Conservation (phyloP, 192 early-diverging fungal genomes). For the Entomortierella chlamydospora region DNA sequence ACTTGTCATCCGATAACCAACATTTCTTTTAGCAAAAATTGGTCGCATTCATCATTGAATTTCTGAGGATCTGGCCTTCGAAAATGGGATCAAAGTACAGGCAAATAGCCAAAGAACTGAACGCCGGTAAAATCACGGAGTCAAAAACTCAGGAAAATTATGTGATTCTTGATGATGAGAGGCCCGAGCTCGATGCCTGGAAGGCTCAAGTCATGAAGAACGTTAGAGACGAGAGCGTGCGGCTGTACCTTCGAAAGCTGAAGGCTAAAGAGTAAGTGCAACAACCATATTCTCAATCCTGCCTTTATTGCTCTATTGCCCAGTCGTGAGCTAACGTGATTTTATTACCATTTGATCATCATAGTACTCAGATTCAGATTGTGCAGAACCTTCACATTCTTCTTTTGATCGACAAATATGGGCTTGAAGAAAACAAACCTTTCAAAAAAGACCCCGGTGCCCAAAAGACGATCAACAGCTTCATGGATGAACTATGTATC, state of each 20-base stretch:
- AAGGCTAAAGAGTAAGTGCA: slow-evolving; percentile 48
- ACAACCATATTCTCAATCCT: background rate
- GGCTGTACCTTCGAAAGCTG: slow-evolving; percentile 12
- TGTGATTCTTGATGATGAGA: slow-evolving; percentile 42
- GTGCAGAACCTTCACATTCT: slow-evolving; percentile 47
- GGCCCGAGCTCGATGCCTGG: slow-evolving; percentile 37
- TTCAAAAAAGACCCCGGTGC: slow-evolving; percentile 54
- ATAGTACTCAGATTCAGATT: slow-evolving; percentile 49
- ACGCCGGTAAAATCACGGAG: slow-evolving; percentile 14
- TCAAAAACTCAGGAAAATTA: slow-evolving; percentile 34
- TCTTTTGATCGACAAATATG: slow-evolving; percentile 36
- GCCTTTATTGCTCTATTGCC: background rate
- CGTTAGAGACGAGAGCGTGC: slow-evolving; percentile 27
- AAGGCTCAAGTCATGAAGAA: slow-evolving; percentile 15
- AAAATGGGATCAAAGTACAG: slow-evolving; percentile 39
- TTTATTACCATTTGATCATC: background rate
- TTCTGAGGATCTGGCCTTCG: slow-evolving; percentile 47
- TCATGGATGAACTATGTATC: slow-evolving; percentile 51
- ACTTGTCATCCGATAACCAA: no score
- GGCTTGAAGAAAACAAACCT: slow-evolving; percentile 40
- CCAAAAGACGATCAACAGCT: slow-evolving; percentile 12
- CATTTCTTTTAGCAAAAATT: slow-evolving; percentile 52
- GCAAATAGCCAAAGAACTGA: slow-evolving; percentile 38
- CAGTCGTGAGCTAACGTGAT: no score
- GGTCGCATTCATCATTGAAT: slow-evolving; percentile 50